These are phyloP conservation scores for Dianthus caryophyllus DNA, from an alignment of 148 eudicot species.

Conservation along the genomic window DNA sequence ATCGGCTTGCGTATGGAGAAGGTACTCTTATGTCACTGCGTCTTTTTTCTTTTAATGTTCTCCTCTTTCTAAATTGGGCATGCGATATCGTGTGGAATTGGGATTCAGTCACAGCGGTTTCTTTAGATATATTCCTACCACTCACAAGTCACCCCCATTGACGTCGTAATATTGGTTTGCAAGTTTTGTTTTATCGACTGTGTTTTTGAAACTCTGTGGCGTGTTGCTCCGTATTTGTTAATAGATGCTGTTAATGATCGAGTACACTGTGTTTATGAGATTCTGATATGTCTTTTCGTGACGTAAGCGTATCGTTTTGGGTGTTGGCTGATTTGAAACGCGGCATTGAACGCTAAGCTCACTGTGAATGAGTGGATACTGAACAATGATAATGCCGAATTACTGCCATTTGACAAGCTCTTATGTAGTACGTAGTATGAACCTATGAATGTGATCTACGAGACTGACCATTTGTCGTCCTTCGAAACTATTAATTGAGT, in stretches of 20 bases:
- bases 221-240: background rate
- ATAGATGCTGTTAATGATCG: slow-evolving; percentile 7
- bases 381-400: slow-evolving; percentile 1
- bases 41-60: background rate
- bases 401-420: background rate
- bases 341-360: background rate
- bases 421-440: background rate
- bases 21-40: background rate
- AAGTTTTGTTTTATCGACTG: slow-evolving; percentile 16
- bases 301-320: background rate
- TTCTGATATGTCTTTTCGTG: background rate
- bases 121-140: no score
- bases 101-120: background rate
- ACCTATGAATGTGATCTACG: background rate
- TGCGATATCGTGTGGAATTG: background rate
- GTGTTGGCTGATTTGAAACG: slow-evolving; percentile 2
- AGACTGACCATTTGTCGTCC: no score
- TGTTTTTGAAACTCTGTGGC: slow-evolving; percentile 21
- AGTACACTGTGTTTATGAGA: background rate
- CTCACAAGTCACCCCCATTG: slow-evolving; percentile 20
- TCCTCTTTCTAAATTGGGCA: background rate
- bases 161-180: slow-evolving; percentile 4
- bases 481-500: no score
- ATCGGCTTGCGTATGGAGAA: background rate
- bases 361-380: background rate